Conservation (phyloP, 192 early-diverging fungal species). For the Umbelopsis isabellina region DNA sequence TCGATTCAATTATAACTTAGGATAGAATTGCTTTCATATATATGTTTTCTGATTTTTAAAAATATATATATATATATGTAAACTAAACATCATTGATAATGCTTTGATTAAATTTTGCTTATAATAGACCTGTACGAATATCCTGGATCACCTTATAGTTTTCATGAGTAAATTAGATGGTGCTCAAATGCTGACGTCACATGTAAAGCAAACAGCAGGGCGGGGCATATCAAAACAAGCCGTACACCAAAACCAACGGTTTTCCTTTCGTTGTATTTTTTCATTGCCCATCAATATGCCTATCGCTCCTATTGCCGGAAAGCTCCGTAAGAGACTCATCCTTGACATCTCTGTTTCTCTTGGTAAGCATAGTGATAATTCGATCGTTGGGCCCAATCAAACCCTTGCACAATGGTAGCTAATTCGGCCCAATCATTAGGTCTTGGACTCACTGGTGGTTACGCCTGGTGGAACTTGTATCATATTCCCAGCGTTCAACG, state of each 20-base stretch:
- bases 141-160: too few species aligned
- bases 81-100: too few species aligned
- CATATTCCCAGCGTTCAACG: slow-evolving; percentile 37
- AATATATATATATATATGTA: too few species aligned
- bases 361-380: background rate
- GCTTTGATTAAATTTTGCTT: too few species aligned
- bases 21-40: background rate
- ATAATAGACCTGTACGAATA: too few species aligned
- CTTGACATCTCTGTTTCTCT: slow-evolving; percentile 43
- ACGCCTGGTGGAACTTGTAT: slow-evolving; percentile 48
- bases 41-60: background rate
- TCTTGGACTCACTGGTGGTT: slow-evolving; percentile 46
- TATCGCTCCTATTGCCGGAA: slow-evolving; percentile 56
- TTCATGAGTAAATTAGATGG: background rate
- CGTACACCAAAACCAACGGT: background rate
- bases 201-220: background rate
- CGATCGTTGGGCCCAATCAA: background rate
- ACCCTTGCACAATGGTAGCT: background rate
- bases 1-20: background rate
- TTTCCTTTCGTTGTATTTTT: slow-evolving; percentile 10
- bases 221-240: slow-evolving; percentile 19
- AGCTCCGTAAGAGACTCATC: slow-evolving; percentile 46
- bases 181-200: background rate
- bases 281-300: slow-evolving; percentile 13
- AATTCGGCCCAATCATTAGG: background rate